Percentiles rank a stretch among this genome's conserved stretches.
phyloP scores from a whole-genome alignment of 1,139 yeast species.

The Diutina mesorugosa region DNA sequence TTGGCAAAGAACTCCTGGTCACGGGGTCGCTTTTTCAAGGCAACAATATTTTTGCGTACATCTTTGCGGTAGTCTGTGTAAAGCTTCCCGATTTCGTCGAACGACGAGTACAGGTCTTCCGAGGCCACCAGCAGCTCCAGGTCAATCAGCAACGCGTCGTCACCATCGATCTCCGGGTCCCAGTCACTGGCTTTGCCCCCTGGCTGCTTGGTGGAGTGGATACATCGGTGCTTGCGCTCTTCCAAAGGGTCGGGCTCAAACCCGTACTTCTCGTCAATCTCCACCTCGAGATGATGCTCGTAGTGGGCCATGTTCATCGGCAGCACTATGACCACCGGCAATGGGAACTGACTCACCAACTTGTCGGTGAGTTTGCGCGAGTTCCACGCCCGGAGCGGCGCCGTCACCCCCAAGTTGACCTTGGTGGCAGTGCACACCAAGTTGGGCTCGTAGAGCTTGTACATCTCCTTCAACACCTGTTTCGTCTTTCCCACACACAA shows the following conservation, averaged over 20 bases:
- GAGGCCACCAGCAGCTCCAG: slow-evolving; percentile 12
- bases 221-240: background rate
- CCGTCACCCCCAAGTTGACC: slow-evolving; percentile 28
- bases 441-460: slow-evolving; percentile 51
- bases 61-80: slow-evolving; percentile 18
- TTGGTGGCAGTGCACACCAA: slow-evolving; percentile 52
- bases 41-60: slow-evolving; percentile 11
- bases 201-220: background rate
- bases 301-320: slow-evolving; percentile 42
- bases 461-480: slow-evolving; percentile 46
- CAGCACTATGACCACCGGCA: slow-evolving; percentile 62
- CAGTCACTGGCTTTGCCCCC: background rate
- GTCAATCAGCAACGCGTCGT: slow-evolving; percentile 13
- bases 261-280: background rate
- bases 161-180: slow-evolving; percentile 7
- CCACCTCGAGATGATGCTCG: slow-evolving; percentile 11
- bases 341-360: slow-evolving; percentile 46
- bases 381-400: slow-evolving; percentile 47
- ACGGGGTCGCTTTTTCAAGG: slow-evolving; percentile 9
- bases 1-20: slow-evolving; percentile 21
- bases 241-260: background rate
- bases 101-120: slow-evolving; percentile 24
- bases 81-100: slow-evolving; percentile 23
- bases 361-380: slow-evolving; percentile 52
- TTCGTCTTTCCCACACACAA: slow-evolving; percentile 47